phyloP scores from a whole-genome alignment of 139 green algal species.

The Coelastrella sp. region DNA sequence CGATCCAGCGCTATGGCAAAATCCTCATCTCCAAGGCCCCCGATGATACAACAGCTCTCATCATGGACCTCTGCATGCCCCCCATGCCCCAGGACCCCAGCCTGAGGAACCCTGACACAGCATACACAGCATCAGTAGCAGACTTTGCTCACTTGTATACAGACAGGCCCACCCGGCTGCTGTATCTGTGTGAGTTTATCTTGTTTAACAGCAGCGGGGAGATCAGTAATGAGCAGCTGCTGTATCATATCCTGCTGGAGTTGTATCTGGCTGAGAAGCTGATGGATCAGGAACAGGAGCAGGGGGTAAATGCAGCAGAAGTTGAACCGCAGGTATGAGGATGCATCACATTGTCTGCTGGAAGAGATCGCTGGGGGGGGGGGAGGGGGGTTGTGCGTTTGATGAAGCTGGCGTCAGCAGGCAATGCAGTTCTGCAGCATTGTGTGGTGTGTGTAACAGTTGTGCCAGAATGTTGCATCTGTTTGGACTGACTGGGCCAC shows the following conservation, averaged over 20 bases:
- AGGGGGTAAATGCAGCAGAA: constrained; percentile 17
- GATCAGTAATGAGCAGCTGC: constrained; percentile 60
- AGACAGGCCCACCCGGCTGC: constrained; percentile 80
- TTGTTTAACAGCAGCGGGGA: constrained; percentile 71
- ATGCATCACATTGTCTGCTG: not conserved
- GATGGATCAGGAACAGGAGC: constrained; percentile 35
- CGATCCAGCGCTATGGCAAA: constrained; percentile 79
- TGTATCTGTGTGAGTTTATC: constrained; percentile 88
- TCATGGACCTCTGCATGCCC: constrained; percentile 92
- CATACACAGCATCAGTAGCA: constrained; percentile 74
- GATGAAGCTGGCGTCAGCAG: too few species aligned
- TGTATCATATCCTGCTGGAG: constrained; percentile 92
- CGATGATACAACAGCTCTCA: constrained; percentile 83
- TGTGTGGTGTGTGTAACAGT: too few species aligned
- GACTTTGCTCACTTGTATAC: constrained; percentile 91
- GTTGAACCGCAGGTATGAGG: not conserved
- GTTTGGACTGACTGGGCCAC: too few species aligned
- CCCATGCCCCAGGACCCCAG: not conserved
- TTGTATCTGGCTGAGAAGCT: constrained; percentile 81
- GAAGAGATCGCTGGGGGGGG: too few species aligned
- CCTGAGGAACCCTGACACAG: not conserved
- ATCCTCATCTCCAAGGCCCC: constrained; percentile 72
- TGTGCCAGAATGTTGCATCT: too few species aligned
- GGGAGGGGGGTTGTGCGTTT: too few species aligned
- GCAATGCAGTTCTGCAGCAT: too few species aligned